phyloP scores from a whole-genome alignment of 1,284 basidiomycete genomes.

The Coniophora puteana region DNA sequence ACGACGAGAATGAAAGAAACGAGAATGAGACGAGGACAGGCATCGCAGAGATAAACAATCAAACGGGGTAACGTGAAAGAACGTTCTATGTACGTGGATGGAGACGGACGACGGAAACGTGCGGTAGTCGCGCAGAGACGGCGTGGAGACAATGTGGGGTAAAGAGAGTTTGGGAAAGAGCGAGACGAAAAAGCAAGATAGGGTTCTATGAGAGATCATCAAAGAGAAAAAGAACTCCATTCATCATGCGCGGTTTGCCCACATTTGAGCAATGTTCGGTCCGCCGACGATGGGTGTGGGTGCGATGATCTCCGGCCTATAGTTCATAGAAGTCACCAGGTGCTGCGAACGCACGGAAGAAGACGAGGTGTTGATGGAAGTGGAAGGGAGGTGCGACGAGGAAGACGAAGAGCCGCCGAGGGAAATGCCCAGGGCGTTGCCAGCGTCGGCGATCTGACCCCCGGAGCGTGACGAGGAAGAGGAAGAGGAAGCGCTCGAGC shows the following conservation, averaged over 20 bases:
- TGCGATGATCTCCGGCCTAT: conserved; percentile 24
- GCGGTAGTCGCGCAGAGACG: neutral
- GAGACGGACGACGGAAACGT: too few species aligned
- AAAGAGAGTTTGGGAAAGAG: neutral
- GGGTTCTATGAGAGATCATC: neutral
- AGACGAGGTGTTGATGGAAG: too few species aligned
- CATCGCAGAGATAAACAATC: neutral
- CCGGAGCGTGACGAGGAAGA: too few species aligned
- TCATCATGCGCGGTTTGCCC: conserved; percentile 29
- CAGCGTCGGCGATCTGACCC: too few species aligned
- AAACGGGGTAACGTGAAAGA: neutral
- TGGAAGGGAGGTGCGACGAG: too few species aligned
- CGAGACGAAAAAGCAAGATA: conserved; percentile 3
- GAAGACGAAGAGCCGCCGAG: neutral
- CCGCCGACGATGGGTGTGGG: conserved; percentile 30
- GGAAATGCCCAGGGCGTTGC: too few species aligned
- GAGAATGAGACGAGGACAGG: neutral
- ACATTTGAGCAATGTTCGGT: conserved; percentile 28
- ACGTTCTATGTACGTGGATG: too few species aligned
- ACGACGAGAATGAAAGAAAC: neutral
- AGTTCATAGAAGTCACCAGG: too few species aligned
- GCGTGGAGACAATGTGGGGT: neutral
- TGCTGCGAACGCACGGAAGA: conserved; percentile 1
- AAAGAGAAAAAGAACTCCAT: conserved; percentile 9
- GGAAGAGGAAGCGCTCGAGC: too few species aligned